Conservation (phyloP, 805 yeast species). For the Saccharomyces eubayanus region DNA sequence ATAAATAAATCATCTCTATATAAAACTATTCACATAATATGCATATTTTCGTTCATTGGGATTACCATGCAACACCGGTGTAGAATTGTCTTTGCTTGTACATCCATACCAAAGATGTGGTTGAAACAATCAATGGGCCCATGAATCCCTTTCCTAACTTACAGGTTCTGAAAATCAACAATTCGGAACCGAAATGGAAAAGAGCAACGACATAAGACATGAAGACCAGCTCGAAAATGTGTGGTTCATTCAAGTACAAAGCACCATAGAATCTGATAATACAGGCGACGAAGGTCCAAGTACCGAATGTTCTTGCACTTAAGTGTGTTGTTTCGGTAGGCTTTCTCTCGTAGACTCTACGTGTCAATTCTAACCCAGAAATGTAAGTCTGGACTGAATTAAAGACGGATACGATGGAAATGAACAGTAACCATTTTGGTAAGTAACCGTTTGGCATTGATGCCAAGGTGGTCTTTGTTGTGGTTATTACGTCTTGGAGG, state of each 20-base stretch:
- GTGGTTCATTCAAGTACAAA: constrained; percentile 56
- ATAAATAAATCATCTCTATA: not conserved
- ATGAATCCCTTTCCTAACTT: constrained; percentile 78
- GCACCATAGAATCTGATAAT: constrained; percentile 85
- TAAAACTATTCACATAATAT: not conserved
- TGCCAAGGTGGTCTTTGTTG: constrained; percentile 17
- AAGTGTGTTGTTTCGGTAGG: constrained; percentile 56
- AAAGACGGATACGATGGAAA: constrained; percentile 84
- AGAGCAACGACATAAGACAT: constrained; percentile 78
- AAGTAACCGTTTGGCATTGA: constrained; percentile 44
- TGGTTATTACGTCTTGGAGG: constrained; percentile 30
- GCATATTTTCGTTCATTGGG: not conserved
- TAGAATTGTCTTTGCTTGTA: constrained; percentile 58
- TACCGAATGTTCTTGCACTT: constrained; percentile 95
- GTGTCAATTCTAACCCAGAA: constrained; percentile 65
- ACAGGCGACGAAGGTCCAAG: constrained; percentile 89
- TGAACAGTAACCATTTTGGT: constrained; percentile 73
- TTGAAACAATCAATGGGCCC: constrained; percentile 82
- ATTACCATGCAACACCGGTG: constrained; percentile 27
- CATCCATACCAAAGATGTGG: constrained; percentile 78
- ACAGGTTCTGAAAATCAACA: constrained; percentile 72
- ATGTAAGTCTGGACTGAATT: constrained; percentile 82
- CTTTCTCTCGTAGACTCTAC: constrained; percentile 63
- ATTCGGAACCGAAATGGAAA: constrained; percentile 74
- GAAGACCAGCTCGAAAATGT: constrained; percentile 68